Evolutionary conservation across 2,329 filamentous ascomycete genomes (phyloP).

Genomic region (Clonostachys sp.): DNA sequence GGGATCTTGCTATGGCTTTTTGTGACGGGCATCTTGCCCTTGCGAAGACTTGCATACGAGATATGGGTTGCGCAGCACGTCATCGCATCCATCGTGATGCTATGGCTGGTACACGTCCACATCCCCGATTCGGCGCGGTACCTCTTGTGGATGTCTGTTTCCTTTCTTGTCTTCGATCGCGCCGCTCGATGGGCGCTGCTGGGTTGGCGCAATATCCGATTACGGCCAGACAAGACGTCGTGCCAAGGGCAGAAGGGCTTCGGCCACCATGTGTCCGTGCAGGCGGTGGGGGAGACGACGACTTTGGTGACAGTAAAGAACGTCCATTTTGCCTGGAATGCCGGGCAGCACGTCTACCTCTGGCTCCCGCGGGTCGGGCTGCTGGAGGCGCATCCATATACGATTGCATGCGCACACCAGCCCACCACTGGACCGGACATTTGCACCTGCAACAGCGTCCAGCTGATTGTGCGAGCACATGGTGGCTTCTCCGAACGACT

Average conservation of each 20-base stretch:
- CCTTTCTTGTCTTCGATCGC: conserved; percentile 14
- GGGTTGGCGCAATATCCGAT: conserved; percentile 13
- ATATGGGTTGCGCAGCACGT: conserved; percentile 18
- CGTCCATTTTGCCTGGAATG: conserved; percentile 11
- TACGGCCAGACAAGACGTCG: conserved; percentile 6
- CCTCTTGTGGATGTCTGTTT: conserved; percentile 17
- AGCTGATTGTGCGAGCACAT: conserved; percentile 14
- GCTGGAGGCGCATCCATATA: conserved; percentile 16
- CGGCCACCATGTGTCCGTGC: conserved; percentile 18
- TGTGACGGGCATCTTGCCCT: conserved; percentile 10
- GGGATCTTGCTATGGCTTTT: conserved; percentile 14
- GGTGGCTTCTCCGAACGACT: conserved; percentile 11
- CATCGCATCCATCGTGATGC: conserved; percentile 10
- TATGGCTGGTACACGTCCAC: conserved; percentile 13
- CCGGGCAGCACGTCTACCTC: conserved; percentile 16
- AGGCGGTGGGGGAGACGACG: conserved; percentile 65
- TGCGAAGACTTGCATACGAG: conserved; percentile 16
- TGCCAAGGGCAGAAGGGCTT: conserved; percentile 5
- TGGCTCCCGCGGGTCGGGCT: conserved; percentile 13
- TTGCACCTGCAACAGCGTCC: conserved; percentile 6
- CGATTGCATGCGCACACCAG: conserved; percentile 22
- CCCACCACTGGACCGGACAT: conserved; percentile 27
- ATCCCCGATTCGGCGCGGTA: conserved; percentile 16
- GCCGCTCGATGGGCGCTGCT: conserved; percentile 16
- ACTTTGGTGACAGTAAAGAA: conserved; percentile 61